Conservation (phyloP, 1,284 basidiomycete genomes). For the Leccinum discolor region DNA sequence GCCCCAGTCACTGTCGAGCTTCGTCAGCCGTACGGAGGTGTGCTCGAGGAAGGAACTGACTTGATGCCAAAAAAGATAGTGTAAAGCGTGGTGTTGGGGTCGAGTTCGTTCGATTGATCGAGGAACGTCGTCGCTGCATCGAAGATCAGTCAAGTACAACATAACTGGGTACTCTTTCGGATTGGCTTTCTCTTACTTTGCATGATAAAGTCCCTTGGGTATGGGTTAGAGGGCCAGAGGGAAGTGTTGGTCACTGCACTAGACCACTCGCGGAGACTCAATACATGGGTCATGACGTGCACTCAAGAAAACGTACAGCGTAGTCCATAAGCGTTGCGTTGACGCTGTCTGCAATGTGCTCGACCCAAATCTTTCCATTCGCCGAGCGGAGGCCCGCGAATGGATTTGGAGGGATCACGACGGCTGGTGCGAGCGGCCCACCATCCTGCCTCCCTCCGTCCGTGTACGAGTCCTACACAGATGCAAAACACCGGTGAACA, state of each 20-base stretch:
- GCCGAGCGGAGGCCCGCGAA: conserved; percentile 37
- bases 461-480: conserved; percentile 31
- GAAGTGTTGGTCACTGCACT: conserved; percentile 36
- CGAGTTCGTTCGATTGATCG: conserved; percentile 24
- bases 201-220: conserved; percentile 35
- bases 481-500: neutral
- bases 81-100: conserved; percentile 33
- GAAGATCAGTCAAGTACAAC: neutral
- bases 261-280: conserved; percentile 25
- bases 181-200: conserved; percentile 25
- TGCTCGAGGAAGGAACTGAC: conserved; percentile 18
- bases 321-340: conserved; percentile 27
- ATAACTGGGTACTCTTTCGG: neutral
- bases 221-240: conserved; percentile 38
- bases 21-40: conserved; percentile 11
- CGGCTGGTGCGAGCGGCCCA: conserved; percentile 30
- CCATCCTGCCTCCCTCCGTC: conserved; percentile 38
- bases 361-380: conserved; percentile 37
- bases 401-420: conserved; percentile 31
- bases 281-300: neutral
- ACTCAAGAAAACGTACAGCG: conserved; percentile 17
- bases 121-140: conserved; percentile 27
- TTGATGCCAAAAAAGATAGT: conserved; percentile 41
- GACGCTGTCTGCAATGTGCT: conserved; percentile 26
- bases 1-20: conserved; percentile 25